Evolutionary conservation across 2,329 filamentous ascomycete genomes (phyloP).

Genomic region (Sporothrix brasiliensis): DNA sequence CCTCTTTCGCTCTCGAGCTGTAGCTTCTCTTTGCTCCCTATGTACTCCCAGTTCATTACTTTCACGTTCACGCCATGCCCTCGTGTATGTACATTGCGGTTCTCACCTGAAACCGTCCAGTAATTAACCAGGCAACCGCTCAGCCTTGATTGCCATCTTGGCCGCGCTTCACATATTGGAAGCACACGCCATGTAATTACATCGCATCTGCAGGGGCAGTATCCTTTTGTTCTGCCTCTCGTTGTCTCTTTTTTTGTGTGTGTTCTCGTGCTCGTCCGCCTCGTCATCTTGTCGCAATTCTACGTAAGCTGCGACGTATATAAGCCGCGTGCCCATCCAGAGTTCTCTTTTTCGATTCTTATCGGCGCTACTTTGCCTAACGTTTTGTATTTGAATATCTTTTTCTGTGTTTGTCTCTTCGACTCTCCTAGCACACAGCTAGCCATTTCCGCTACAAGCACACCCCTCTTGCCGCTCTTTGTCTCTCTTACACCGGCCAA

Average conservation of each 20-base stretch:
- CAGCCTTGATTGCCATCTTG: not conserved
- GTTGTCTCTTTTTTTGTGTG: not conserved
- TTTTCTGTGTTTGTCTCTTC: not conserved
- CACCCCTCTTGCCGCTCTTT: constrained; percentile 16
- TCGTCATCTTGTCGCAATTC: not conserved
- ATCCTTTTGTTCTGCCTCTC: not conserved
- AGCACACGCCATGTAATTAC: constrained; percentile 1
- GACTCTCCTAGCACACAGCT: constrained; percentile 6
- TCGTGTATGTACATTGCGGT: not conserved
- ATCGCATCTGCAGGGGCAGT: constrained; percentile 11
- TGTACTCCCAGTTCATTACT: not conserved
- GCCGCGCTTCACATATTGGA: constrained; percentile 23
- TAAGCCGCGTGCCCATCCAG: constrained; percentile 18
- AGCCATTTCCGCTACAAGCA: constrained; percentile 20
- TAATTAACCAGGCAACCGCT: constrained; percentile 20
- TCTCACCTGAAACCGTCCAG: constrained; percentile 12
- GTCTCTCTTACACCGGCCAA: constrained; percentile 8
- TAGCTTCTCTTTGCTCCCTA: constrained; percentile 14
- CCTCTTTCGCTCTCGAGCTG: not conserved
- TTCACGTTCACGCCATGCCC: not conserved
- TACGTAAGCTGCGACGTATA: constrained; percentile 14
- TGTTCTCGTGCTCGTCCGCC: not conserved
- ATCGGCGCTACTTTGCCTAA: not conserved
- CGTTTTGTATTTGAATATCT: not conserved
- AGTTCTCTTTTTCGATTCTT: not conserved